phyloP scores from a whole-genome alignment of 805 yeast genomes.

The Metschnikowia drakensbergensis region DNA sequence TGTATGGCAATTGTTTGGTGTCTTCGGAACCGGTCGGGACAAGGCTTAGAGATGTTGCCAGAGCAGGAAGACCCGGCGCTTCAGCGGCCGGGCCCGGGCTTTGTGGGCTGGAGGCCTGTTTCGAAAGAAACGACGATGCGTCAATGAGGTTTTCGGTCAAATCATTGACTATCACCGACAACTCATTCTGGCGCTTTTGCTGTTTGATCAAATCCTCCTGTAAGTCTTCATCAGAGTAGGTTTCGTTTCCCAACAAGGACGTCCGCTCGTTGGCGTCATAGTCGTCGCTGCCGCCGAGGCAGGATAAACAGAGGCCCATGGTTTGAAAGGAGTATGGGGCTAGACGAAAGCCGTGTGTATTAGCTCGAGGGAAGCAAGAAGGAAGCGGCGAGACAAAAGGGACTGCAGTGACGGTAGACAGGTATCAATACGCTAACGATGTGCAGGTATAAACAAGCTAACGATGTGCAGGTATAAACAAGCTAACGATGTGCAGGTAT shows the following conservation, averaged over 20 bases:
- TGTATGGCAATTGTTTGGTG: conserved; percentile 20
- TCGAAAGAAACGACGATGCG: conserved; percentile 30
- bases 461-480: no score
- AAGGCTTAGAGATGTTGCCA: conserved; percentile 8
- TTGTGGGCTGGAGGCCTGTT: conserved; percentile 6
- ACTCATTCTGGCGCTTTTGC: conserved; percentile 45
- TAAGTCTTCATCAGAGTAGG: conserved; percentile 29
- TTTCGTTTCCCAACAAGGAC: conserved; percentile 27
- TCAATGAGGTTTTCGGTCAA: conserved; percentile 33
- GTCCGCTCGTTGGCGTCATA: conserved; percentile 40
- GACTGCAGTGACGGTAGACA: no score
- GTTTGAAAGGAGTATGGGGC: neutral
- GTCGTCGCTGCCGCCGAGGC: conserved; percentile 33
- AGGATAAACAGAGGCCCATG: conserved; percentile 51
- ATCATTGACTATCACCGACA: conserved; percentile 45
- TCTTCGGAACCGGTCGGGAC: conserved; percentile 12
- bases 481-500: no score
- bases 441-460: no score
- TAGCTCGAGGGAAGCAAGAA: no score
- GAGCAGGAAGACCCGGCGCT: conserved; percentile 6
- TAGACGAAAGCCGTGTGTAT: no score
- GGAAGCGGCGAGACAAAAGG: no score
- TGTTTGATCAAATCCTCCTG: conserved; percentile 38
- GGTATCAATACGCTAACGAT: no score
- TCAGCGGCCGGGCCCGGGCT: conserved; percentile 9